These are phyloP conservation scores for Alternaria longipes DNA, from an alignment of 2,329 filamentous ascomycete genomes.

Conservation along the genomic window DNA sequence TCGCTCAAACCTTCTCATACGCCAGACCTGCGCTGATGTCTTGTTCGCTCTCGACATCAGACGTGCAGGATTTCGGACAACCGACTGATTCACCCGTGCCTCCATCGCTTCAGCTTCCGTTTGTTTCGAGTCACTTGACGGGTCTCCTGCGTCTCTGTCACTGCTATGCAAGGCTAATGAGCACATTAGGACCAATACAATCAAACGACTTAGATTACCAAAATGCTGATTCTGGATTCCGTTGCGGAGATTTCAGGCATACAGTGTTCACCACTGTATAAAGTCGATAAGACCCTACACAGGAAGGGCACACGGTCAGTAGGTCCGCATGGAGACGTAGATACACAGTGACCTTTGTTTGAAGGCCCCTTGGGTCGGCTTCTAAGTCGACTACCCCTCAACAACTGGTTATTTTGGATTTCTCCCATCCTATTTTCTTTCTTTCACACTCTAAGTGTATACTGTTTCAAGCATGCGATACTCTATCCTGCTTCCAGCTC, in stretches of 20 bases:
- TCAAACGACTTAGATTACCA: neutral
- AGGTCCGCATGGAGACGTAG: neutral
- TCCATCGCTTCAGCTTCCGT: neutral
- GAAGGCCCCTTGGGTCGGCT: neutral
- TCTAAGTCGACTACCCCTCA: neutral
- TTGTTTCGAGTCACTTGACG: neutral
- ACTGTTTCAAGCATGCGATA: slow-evolving; percentile 15
- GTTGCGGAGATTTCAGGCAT: neutral
- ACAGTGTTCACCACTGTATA: neutral
- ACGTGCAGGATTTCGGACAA: neutral
- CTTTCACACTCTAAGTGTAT: neutral
- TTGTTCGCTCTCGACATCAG: neutral
- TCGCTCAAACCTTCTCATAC: slow-evolving; percentile 15
- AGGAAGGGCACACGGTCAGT: neutral
- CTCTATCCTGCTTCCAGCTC: slow-evolving; percentile 19
- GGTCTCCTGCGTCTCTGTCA: neutral
- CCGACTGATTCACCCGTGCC: neutral
- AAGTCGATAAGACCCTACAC: neutral
- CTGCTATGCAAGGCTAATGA: neutral
- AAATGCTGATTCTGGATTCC: neutral
- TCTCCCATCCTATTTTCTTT: neutral
- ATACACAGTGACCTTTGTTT: neutral
- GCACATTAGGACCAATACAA: slow-evolving; percentile 1
- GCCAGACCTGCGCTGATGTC: neutral
- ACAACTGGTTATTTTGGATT: neutral